Base-by-base conservation (phyloP, 768 basidiomycete genomes). In the Astraeus odoratus region DNA sequence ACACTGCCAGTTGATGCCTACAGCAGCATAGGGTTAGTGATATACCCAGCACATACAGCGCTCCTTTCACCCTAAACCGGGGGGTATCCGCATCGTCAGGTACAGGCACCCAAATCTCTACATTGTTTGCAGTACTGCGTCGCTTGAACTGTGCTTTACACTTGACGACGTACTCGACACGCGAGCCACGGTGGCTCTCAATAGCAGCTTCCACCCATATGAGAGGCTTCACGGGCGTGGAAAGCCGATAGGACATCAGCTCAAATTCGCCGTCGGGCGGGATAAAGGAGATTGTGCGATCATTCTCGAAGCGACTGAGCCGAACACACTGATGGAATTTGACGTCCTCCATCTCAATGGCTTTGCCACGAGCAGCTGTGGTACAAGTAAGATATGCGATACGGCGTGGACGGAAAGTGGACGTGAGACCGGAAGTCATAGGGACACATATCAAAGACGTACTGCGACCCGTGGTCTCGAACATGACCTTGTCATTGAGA, bases 241-340 rank as follows among this genome's bases (percentile, higher is more conserved):
- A 90, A 0, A 94, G 77, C n/a, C 96, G 84, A 65, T 97, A 98
- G 4, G 86, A 87, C 93, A 98, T 97, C 47, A 98, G 78, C 60
- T 97, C 96, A 58, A 99, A 98, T 63, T 97, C 95, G 57, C 96
- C 96, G 61, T 98, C 95, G 3, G 96, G 95, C 0, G 96, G 96
- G 56, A 98, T 99, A 70, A 99, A 99, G 27, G 90, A 93, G 59
- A 98, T 99, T 1, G 95, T 98, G 49, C 96, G 85, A 68, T 99
- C 95, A 65, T 96, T 97, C 60, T 99, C 96, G 60, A 99, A 99
- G 6, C 95, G 81, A 8, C 93, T 86, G 19, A 99, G 76, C 8
- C 96, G 90, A 9, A 98, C 96, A 58, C 96, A 99, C 74, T 99
- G 96, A 60, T 99, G 96, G 71, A 99, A 99, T 64, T 97, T 97